Evolutionary conservation across 805 yeast species (phyloP), one percentile per base, ranked within the genome.

Genomic region (Saturnispora kantuleensis): DNA sequence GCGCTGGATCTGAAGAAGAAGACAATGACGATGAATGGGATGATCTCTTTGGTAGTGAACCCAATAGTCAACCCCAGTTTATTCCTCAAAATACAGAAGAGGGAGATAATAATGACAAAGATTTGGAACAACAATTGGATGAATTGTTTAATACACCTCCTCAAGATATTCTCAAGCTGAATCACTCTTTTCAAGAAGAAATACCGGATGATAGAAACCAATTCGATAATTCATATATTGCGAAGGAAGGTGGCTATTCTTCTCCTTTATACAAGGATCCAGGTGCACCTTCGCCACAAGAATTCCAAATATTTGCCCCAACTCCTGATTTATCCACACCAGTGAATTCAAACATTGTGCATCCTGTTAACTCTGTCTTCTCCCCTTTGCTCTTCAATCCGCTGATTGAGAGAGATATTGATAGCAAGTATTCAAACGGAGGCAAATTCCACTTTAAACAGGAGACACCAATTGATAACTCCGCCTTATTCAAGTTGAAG

Each of bases 371-470:
- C 12, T 84, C 95, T 36, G 77, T 81, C 0, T 89, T 87, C 62
- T 84, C 95, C 0, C 95, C 95, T 0, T 67, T 88, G 35, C 71
- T 74, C 35, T 89, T 88, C 64, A 83, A 85, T 54, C 95, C 96
- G 0, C 73, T 81, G 15, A 82, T 86, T 44, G 79, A 78, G 46
- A 73, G 76, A 39, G 78, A 75, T 47, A 79, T 90, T 34, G 97
- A 90, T 57, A 78, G 84, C 46, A 90, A 90, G 56, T 90, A 90
- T 55, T 81, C 81, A 10, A 73, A 73, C 50, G 98, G 98, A 5
- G 98, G 98, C 2, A 84, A 89, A 56, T 90, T 84, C 57, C 88
- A 79, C 57, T 85, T 84, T 12, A 55, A 51, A 26, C 28, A 15
- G 17, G 38, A 40, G 5, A 15, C 16, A 15, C 26, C 32, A 21